A percentile compares a stretch with the other conserved stretches of the same genome.
Evolutionary conservation across 805 yeast species (phyloP).

Genomic region (Ogataea neopini): DNA sequence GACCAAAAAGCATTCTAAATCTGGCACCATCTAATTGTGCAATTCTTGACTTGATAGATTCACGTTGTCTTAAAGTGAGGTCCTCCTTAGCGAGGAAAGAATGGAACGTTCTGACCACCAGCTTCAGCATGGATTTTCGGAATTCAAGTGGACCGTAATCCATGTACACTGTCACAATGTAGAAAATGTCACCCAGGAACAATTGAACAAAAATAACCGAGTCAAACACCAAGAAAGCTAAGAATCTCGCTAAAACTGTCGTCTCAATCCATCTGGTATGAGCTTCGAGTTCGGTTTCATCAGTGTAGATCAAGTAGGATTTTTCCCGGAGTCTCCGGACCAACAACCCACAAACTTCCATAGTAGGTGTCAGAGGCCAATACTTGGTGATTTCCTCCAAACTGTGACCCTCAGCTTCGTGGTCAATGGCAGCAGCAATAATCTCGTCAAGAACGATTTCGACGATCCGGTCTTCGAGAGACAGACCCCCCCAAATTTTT

Average conservation of each 20-base stretch:
- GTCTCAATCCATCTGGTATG: conserved; percentile 71
- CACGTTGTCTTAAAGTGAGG: conserved; percentile 42
- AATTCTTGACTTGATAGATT: conserved; percentile 48
- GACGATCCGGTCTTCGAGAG: conserved; percentile 59
- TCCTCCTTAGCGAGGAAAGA: conserved; percentile 61
- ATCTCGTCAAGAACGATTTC: conserved; percentile 69
- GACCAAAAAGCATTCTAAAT: conserved; percentile 67
- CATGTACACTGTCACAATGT: conserved; percentile 62
- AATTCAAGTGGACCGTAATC: conserved; percentile 54
- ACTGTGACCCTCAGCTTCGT: conserved; percentile 70
- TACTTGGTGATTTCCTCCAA: conserved; percentile 65
- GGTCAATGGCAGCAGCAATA: conserved; percentile 70
- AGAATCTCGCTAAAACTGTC: conserved; percentile 61
- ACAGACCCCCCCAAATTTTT: conserved; percentile 66
- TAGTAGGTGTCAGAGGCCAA: conserved; percentile 65
- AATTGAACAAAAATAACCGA: conserved; percentile 59
- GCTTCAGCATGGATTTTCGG: conserved; percentile 59
- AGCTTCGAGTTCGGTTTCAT: conserved; percentile 46
- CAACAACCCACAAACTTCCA: conserved; percentile 69
- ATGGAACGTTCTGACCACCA: conserved; percentile 67
- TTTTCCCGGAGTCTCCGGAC: conserved; percentile 56
- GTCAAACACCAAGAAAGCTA: conserved; percentile 70
- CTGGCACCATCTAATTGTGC: conserved; percentile 58
- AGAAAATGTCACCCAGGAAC: conserved; percentile 71
- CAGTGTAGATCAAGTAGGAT: conserved; percentile 49